Percentiles rank a stretch among this genome's conserved stretches.
Evolutionary conservation across 371 early-diverging fungal species (phyloP).

Genomic region (Sporodiniella umbellata): DNA sequence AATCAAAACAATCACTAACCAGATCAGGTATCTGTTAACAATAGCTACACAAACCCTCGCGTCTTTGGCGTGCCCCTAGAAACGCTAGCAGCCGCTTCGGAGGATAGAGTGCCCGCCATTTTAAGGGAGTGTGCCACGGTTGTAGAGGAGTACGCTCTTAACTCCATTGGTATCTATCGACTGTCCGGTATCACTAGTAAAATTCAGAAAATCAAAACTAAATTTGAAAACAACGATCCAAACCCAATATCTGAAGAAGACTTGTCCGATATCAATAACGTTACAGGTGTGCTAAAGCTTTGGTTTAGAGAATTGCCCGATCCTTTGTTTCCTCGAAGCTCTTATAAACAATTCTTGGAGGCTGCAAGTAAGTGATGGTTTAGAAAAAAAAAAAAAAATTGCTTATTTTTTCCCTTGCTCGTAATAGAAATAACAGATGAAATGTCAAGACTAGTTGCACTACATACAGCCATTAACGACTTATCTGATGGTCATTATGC

Average conservation of each 20-base stretch:
- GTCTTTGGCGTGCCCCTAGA: slow-evolving; percentile 70
- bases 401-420: neutral
- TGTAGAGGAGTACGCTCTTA: slow-evolving; percentile 69
- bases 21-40: neutral
- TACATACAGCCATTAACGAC: slow-evolving; percentile 67
- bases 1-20: neutral
- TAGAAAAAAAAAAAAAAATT: neutral
- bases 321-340: slow-evolving; percentile 67
- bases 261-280: slow-evolving; percentile 72
- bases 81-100: slow-evolving; percentile 62
- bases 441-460: slow-evolving; percentile 48
- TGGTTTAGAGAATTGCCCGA: slow-evolving; percentile 92
- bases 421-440: slow-evolving; percentile 43
- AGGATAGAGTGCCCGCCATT: slow-evolving; percentile 66
- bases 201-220: slow-evolving; percentile 24
- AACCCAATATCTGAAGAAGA: slow-evolving; percentile 44
- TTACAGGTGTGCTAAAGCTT: slow-evolving; percentile 80
- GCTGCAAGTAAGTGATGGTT: slow-evolving; percentile 50
- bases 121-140: slow-evolving; percentile 71
- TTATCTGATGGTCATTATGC: slow-evolving; percentile 79
- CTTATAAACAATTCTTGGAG: slow-evolving; percentile 64
- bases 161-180: slow-evolving; percentile 80
- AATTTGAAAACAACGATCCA: slow-evolving; percentile 24
- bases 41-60: slow-evolving; percentile 26
- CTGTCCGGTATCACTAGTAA: slow-evolving; percentile 65